Evolutionary conservation across 1,139 yeast genomes (phyloP), one percentile per base, ranked within the genome.

Genomic region (Schwanniomyces etchellsii): DNA sequence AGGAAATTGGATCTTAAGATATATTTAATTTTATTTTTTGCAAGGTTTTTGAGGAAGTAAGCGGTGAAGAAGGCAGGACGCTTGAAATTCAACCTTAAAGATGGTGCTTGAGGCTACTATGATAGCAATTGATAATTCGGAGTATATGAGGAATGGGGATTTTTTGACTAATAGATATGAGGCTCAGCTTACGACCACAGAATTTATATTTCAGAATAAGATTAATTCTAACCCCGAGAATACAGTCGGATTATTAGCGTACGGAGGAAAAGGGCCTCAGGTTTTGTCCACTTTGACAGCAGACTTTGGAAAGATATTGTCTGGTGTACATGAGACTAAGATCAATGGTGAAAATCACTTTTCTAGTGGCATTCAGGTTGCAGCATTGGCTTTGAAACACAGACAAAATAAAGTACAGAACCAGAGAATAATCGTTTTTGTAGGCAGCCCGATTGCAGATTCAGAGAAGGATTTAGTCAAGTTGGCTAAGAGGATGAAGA

Each of bases 91-190:
- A 23, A 26, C 14, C 13, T 24, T 10, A 46, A 57, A 40, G 30
- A 86, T 86, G 96, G 96, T 81, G 43, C 76, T 89, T 50, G 97
- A 91, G 63, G 97, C 98, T 40, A 84, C 96, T 13, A 89, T 91
- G 85, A 76, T 91, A 43, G 86, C 88, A 47, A 76, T 91, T 50
- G 98, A 93, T 64, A 89, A 88, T 70, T 86, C 96, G 36, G 98
- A 93, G 62, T 91, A 72, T 57, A 84, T 89, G 77, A 74, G 98
- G 50, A 91, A 91, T 54, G 98, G 97, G 25, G 98, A 93, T 57
- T 93, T 81, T 52, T 71, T 86, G 28, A 79, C 95, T 17, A 81
- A 93, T 15, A 74, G 98, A 48, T 89, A 81, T 52, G 95, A 83
- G 38, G 96, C 98, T 2, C 96, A 93, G 57, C 68, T 83, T 40